Conservation (phyloP, 805 yeast species). For the Huiozyma sinensis region DNA sequence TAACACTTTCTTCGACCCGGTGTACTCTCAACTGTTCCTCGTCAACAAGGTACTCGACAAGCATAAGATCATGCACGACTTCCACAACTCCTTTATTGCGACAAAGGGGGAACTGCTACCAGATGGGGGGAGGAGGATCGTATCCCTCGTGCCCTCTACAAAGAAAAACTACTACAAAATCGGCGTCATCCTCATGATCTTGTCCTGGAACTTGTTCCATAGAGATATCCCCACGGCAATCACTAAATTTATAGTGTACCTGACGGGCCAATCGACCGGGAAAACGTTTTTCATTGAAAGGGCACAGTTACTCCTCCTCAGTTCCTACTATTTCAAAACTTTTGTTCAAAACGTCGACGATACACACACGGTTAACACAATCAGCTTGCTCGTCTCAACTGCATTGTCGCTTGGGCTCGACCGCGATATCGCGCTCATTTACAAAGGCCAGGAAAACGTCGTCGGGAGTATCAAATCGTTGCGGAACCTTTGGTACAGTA, state of each 20-base stretch:
- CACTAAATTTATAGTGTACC: slow-evolving; percentile 10
- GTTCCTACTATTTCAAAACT: slow-evolving; percentile 3
- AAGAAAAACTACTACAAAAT: slow-evolving; percentile 21
- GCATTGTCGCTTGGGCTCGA: slow-evolving; percentile 18
- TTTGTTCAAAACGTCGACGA: slow-evolving; percentile 18
- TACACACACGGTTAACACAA: slow-evolving; percentile 11
- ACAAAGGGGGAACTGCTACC: slow-evolving; percentile 2
- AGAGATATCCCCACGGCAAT: slow-evolving; percentile 12
- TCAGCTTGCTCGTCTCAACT: slow-evolving; percentile 9
- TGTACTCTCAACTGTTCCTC: slow-evolving; percentile 7
- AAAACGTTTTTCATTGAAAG: slow-evolving; percentile 23
- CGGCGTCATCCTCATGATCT: slow-evolving; percentile 20
- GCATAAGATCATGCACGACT: slow-evolving; percentile 15
- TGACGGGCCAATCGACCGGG: slow-evolving; percentile 21
- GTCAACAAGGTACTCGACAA: slow-evolving; percentile 10
- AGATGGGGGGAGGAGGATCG: slow-evolving; percentile 5
- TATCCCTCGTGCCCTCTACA: slow-evolving; percentile 4
- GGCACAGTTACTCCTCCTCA: slow-evolving; percentile 19
- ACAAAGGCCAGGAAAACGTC: slow-evolving; percentile 7
- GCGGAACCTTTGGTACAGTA: slow-evolving; percentile 21
- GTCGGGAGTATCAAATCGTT: slow-evolving; percentile 16
- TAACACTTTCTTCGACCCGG: slow-evolving; percentile 9
- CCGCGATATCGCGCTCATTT: slow-evolving; percentile 10
- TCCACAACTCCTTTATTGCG: slow-evolving; percentile 9
- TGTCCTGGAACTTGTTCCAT: slow-evolving; percentile 11